These are phyloP conservation scores for Metschnikowia noctiluminum DNA, from an alignment of 805 yeast species.

Conservation along the genomic window DNA sequence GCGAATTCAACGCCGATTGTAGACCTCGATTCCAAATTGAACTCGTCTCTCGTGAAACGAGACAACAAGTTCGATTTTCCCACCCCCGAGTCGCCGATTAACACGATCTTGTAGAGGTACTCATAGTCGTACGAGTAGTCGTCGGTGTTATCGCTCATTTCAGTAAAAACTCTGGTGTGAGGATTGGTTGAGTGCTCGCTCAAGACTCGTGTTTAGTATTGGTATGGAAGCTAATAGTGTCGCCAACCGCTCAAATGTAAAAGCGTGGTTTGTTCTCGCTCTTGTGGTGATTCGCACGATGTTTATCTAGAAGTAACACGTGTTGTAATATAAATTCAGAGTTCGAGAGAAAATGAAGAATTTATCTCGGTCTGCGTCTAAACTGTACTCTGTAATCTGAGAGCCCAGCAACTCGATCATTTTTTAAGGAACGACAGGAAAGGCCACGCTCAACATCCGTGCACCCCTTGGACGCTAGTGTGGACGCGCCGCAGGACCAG, in stretches of 20 bases:
- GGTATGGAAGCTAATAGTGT: no score
- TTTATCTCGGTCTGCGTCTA: neutral
- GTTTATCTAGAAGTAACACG: no score
- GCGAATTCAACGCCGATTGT: slow-evolving; percentile 99
- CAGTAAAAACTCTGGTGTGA: no score
- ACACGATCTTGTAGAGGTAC: slow-evolving; percentile 85
- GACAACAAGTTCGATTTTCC: slow-evolving; percentile 93
- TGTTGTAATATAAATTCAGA: no score
- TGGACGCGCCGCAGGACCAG: no score
- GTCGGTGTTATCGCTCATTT: slow-evolving; percentile 39
- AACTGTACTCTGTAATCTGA: neutral
- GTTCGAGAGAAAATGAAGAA: no score
- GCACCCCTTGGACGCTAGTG: slow-evolving; percentile 1
- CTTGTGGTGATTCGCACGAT: no score
- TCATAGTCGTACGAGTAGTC: slow-evolving; percentile 70
- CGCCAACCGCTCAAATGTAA: no score
- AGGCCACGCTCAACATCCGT: slow-evolving; percentile 4
- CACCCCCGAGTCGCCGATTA: slow-evolving; percentile 96
- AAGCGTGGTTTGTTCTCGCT: no score
- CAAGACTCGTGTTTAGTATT: no score
- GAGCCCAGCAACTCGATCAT: neutral
- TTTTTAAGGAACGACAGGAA: no score
- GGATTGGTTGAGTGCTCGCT: no score
- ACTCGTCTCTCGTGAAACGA: slow-evolving; percentile 93
- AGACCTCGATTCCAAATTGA: slow-evolving; percentile 88